Evolutionary conservation across 202 grass and related monocot species (phyloP), one percentile per base, ranked within the genome.

Genomic region (Carex sylvatica): DNA sequence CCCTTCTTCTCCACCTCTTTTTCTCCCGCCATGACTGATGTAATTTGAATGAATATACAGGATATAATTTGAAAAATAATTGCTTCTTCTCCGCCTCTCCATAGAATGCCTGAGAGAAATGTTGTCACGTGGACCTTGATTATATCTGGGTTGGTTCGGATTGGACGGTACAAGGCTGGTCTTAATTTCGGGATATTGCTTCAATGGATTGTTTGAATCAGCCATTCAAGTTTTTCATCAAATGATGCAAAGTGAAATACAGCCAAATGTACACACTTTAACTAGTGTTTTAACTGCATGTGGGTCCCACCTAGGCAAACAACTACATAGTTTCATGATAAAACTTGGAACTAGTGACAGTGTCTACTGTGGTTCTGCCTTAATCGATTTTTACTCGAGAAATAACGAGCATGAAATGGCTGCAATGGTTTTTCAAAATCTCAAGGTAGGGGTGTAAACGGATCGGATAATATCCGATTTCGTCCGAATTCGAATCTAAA

Each of bases 71-170:
- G n/a, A n/a, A n/a, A n/a, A n/a, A n/a, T n/a, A n/a, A n/a, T n/a
- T n/a, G n/a, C n/a, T n/a, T n/a, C n/a, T n/a, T n/a, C n/a, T n/a
- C n/a, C n/a, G n/a, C n/a, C n/a, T n/a, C n/a, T n/a, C n/a, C n/a
- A 89, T 53, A 42, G 53, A 65, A 94, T 94, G 90, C 90, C 94
- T 9, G 66, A 65, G 2, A 94, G 81, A 56, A 97, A 94, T 81
- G 80, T 92, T 64, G 87, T 97, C 15, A 83, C 90, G 5, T 97
- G 94, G 90, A 97, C 94, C 44, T 92, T 91, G 18, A 79, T 87
- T n/a, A n/a, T n/a, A n/a, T n/a, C n/a, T n/a, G n/a, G n/a, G n/a
- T n/a, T n/a, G n/a, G n/a, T n/a, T n/a, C n/a, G n/a, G n/a, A n/a
- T n/a, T 70, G 83, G 90, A 18, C 15, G 30, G 4, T 86, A 78